Evolutionary conservation across 345 rosid genomes (phyloP), one percentile per base, ranked within the genome.

Genomic region (Triadica sebifera): DNA sequence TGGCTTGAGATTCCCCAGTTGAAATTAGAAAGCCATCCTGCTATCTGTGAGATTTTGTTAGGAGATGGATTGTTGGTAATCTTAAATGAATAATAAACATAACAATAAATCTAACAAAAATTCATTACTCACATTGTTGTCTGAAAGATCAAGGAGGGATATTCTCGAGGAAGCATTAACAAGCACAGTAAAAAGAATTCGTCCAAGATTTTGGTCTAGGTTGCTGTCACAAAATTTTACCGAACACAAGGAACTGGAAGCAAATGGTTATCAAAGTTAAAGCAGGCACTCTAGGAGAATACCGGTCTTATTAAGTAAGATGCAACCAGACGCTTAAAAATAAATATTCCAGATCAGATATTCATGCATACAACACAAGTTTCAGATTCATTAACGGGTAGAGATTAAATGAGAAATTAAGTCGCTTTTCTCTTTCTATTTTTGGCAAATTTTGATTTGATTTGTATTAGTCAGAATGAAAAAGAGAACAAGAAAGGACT

Each of bases 11-110:
- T 80, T 79, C 83, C 85, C 86, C 80, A 38, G 80, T 81, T 71
- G 73, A 88, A 85, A 84, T 83, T 80, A 71, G 86, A 84, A 67
- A 93, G 93, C 97, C 97, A 91, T 72, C 98, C 97, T 77, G 90
- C 71, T 77, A 94, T 86, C 97, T 93, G 81, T 58, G 47, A 47
- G 9, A 74, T 52, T 41, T 59, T 59, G 34, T 56, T 46, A 62
- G 29, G 76, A 38, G 10, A 55, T 61, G 10, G 43, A 22, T 12
- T 7, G 60, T 37, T 8, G 25, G 22, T 5, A 13, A 52, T 46
- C 37, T 37, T 34, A 13, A 10, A 17, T 12, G 12, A 8, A 56
- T 5, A 19, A 12, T 8, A 29, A 45, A 3, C 6, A 49, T 4
- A 51, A 16, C 15, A 52, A 59, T 25, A 59, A 50, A 60, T 43